These are phyloP conservation scores for Fusarium odoratissimum DNA, from an alignment of 2,329 filamentous ascomycete species.

Conservation along the genomic window DNA sequence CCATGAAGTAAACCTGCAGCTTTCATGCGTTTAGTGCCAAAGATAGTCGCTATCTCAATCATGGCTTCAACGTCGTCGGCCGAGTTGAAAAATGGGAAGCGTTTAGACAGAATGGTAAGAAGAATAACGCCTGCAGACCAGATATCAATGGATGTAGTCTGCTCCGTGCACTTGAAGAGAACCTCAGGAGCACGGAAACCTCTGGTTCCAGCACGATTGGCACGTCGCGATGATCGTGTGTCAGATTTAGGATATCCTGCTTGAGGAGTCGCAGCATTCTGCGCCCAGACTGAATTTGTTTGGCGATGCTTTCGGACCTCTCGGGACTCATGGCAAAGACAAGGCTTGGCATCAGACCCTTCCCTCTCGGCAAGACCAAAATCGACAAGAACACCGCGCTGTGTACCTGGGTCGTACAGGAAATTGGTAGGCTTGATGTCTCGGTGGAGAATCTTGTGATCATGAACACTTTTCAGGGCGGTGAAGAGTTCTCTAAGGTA, in stretches of 20 bases:
- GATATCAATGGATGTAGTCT: conserved; percentile 93
- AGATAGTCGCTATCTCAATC: conserved; percentile 97
- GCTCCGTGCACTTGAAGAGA: conserved; percentile 94
- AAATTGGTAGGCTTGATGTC: conserved; percentile 99
- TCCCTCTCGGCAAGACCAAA: conserved; percentile 95
- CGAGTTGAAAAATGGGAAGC: conserved; percentile 98
- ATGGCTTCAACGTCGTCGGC: conserved; percentile 98
- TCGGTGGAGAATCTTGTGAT: conserved; percentile 86
- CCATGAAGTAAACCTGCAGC: conserved; percentile 85
- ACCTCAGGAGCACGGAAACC: conserved; percentile 98
- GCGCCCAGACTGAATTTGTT: conserved; percentile 68
- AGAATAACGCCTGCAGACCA: conserved; percentile 98
- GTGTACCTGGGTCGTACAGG: conserved; percentile 84
- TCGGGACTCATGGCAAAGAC: conserved; percentile 78
- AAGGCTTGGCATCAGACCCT: conserved; percentile 81
- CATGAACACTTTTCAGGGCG: conserved; percentile 85
- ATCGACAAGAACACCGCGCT: conserved; percentile 93
- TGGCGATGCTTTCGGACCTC: conserved; percentile 71
- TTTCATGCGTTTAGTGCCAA: conserved; percentile 87
- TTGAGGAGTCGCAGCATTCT: conserved; percentile 61
- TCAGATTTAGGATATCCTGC: conserved; percentile 89
- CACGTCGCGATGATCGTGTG: conserved; percentile 85
- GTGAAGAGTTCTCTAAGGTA: conserved; percentile 92
- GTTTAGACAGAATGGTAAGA: conserved; percentile 89
- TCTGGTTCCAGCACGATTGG: conserved; percentile 93